phyloP scores from a whole-genome alignment of 2,329 filamentous ascomycete genomes.

The Raffaelea ambrosiae region DNA sequence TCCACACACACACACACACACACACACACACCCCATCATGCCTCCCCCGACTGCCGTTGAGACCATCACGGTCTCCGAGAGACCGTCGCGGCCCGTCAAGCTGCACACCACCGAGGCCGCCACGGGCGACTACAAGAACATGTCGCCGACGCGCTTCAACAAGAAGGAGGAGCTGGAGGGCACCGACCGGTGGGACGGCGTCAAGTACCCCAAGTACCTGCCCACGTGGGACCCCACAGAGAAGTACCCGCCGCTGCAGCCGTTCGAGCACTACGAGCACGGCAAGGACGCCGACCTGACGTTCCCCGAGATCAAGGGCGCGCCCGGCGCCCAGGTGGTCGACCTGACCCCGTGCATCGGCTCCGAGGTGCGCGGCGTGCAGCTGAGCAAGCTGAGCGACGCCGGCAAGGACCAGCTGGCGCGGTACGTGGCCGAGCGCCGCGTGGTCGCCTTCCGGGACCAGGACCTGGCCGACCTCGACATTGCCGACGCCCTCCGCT shows the following conservation, averaged over 20 bases:
- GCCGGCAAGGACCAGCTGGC: slow-evolving; percentile 63
- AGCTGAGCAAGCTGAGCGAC: slow-evolving; percentile 53
- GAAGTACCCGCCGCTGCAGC: slow-evolving; percentile 51
- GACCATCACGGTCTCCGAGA: slow-evolving; percentile 14
- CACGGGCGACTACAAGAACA: slow-evolving; percentile 17
- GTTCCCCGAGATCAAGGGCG: slow-evolving; percentile 54
- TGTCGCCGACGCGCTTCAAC: slow-evolving; percentile 9
- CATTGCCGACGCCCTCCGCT: slow-evolving; percentile 55
- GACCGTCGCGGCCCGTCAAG: slow-evolving; percentile 13
- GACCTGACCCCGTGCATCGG: slow-evolving; percentile 61
- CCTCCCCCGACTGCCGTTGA: slow-evolving; percentile 4
- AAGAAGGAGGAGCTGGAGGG: slow-evolving; percentile 13
- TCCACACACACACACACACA: no score
- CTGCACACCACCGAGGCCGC: slow-evolving; percentile 28
- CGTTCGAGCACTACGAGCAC: slow-evolving; percentile 61
- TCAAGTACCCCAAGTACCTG: slow-evolving; percentile 53
- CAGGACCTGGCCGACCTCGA: slow-evolving; percentile 58
- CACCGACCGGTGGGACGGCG: slow-evolving; percentile 10
- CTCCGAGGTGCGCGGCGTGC: slow-evolving; percentile 57
- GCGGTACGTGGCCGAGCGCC: slow-evolving; percentile 58
- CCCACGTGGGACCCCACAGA: slow-evolving; percentile 53
- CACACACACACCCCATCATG: no score
- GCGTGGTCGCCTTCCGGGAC: slow-evolving; percentile 62
- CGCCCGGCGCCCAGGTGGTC: slow-evolving; percentile 32
- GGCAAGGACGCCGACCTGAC: slow-evolving; percentile 58